Conservation (phyloP, 1,139 yeast species). For the Wickerhamiella pararugosa region DNA sequence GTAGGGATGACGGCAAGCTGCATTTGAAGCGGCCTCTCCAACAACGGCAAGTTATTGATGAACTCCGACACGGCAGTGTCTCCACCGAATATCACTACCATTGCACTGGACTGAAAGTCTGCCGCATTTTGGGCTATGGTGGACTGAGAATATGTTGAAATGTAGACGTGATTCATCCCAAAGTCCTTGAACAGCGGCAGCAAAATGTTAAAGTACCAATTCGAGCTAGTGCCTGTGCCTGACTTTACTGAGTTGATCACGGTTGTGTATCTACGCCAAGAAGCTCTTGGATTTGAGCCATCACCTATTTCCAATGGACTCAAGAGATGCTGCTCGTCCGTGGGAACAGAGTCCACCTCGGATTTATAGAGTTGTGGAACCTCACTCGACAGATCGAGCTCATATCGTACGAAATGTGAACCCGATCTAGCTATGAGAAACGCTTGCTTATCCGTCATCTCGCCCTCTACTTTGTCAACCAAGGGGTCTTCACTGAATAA, state of each 20-base stretch:
- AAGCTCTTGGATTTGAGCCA: slow-evolving; percentile 11
- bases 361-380: slow-evolving; percentile 1
- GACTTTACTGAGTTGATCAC: slow-evolving; percentile 25
- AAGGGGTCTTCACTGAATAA: too few relatives aligned
- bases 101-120: slow-evolving; percentile 22
- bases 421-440: not conserved
- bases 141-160: slow-evolving; percentile 22
- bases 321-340: slow-evolving; percentile 4
- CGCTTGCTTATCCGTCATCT: not conserved
- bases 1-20: slow-evolving; percentile 47
- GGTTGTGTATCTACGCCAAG: slow-evolving; percentile 20
- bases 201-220: slow-evolving; percentile 20
- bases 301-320: not conserved
- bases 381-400: slow-evolving; percentile 6
- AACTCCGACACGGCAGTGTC: slow-evolving; percentile 77
- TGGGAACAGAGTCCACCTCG: slow-evolving; percentile 7
- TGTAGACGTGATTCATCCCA: slow-evolving; percentile 24
- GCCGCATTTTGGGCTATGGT: slow-evolving; percentile 23
- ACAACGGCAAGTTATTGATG: slow-evolving; percentile 35
- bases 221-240: slow-evolving; percentile 19
- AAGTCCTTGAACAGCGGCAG: slow-evolving; percentile 23
- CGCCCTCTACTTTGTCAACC: not conserved
- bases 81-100: slow-evolving; percentile 60
- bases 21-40: slow-evolving; percentile 9
- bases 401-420: not conserved